Conservation (phyloP, 768 basidiomycete species). For the Phanerodontia chrysosporium region DNA sequence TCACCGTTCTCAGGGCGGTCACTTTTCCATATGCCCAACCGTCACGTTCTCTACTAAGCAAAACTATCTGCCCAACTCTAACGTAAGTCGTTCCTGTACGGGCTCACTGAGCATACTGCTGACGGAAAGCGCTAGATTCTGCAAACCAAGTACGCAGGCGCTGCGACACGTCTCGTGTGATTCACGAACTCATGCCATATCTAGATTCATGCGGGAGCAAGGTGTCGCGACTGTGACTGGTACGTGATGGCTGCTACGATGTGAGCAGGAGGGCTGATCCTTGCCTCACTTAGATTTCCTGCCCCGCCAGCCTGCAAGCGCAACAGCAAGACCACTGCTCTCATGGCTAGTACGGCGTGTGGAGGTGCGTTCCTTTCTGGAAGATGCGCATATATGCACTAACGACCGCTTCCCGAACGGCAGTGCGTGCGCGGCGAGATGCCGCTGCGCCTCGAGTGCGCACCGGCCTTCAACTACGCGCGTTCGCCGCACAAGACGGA, state of each 20-base stretch:
- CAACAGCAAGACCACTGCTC: constrained; percentile 56
- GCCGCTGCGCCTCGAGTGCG: constrained; percentile 82
- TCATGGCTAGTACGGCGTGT: constrained; percentile 84
- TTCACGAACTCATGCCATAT: not conserved
- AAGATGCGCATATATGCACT: not conserved
- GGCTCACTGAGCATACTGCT: constrained; percentile 16
- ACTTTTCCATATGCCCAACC: constrained; percentile 83
- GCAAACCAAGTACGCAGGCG: constrained; percentile 65
- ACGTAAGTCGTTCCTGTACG: constrained; percentile 40
- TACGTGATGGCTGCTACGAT: constrained; percentile 19
- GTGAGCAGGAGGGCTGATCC: not conserved
- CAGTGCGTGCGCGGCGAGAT: constrained; percentile 67
- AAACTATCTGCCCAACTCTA: constrained; percentile 78
- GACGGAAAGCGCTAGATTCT: constrained; percentile 51
- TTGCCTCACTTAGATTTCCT: constrained; percentile 56
- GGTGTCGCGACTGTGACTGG: constrained; percentile 86
- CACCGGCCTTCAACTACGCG: constrained; percentile 96
- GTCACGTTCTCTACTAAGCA: constrained; percentile 72
- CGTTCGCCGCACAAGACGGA: constrained; percentile 65
- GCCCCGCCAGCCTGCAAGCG: constrained; percentile 51
- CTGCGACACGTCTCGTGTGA: not conserved
- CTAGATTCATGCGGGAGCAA: constrained; percentile 77
- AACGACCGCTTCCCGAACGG: constrained; percentile 15
- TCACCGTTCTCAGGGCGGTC: constrained; percentile 57
- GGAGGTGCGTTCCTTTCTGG: constrained; percentile 40